phyloP scores from a whole-genome alignment of 345 rosid genomes.

The Turritis glabra region DNA sequence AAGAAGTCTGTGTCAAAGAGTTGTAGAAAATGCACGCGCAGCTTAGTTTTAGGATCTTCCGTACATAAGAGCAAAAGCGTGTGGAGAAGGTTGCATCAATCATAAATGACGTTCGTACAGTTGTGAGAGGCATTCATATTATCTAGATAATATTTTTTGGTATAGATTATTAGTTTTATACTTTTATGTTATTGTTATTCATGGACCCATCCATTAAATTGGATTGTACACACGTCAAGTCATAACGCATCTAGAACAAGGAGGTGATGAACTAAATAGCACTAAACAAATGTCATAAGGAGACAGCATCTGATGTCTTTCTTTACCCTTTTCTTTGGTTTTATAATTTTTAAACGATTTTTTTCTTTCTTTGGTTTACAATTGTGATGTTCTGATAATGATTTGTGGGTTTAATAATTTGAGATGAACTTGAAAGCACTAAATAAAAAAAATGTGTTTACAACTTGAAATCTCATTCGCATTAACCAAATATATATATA shows the following conservation, averaged over 20 bases:
- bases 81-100: conserved; percentile 33
- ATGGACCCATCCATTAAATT: conserved; percentile 32
- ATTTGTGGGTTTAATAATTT: background rate
- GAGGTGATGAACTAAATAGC: conserved; percentile 26
- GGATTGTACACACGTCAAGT: conserved; percentile 34
- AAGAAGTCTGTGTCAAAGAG: conserved; percentile 23
- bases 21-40: conserved; percentile 21
- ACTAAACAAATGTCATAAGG: conserved; percentile 30
- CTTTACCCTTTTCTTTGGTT: conserved; percentile 17
- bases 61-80: conserved; percentile 39
- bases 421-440: conserved; percentile 22
- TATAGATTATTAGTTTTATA: conserved; percentile 1
- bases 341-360: background rate
- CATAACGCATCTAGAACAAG: conserved; percentile 26
- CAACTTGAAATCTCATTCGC: conserved; percentile 1
- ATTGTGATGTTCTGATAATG: conserved; percentile 14
- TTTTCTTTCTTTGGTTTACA: background rate
- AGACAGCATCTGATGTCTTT: conserved; percentile 38
- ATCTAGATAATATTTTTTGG: background rate
- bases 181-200: background rate
- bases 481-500: too few relatives aligned
- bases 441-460: background rate
- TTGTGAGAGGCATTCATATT: conserved; percentile 6
- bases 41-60: conserved; percentile 26
- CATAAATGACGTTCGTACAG: conserved; percentile 32